These are phyloP conservation scores for Alternaria brassicae DNA, from an alignment of 2,329 filamentous ascomycete species.

Conservation along the genomic window DNA sequence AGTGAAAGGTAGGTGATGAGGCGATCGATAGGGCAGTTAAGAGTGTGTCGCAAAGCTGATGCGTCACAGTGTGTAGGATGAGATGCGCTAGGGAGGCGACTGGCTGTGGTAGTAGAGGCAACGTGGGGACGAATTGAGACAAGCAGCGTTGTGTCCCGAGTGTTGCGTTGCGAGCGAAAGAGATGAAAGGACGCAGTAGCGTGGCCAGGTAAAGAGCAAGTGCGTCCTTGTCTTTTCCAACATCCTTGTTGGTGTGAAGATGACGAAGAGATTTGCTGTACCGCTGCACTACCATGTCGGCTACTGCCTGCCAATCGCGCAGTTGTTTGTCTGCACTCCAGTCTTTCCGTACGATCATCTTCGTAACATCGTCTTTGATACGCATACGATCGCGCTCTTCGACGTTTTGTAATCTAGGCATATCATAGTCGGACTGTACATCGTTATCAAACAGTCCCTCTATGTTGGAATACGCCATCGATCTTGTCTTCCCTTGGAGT, in stretches of 20 bases:
- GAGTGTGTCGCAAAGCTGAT: constrained; percentile 46
- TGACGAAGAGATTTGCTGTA: constrained; percentile 64
- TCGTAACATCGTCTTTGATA: constrained; percentile 55
- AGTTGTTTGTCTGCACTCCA: constrained; percentile 7
- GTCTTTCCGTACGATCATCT: constrained; percentile 50
- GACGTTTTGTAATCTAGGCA: constrained; percentile 52
- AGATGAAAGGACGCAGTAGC: constrained; percentile 50
- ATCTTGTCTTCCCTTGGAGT: constrained; percentile 60
- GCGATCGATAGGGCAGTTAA: constrained; percentile 30
- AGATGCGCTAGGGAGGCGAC: constrained; percentile 37
- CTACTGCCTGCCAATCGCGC: constrained; percentile 70
- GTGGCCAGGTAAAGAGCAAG: constrained; percentile 37
- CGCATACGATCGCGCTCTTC: constrained; percentile 41
- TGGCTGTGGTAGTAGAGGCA: constrained; percentile 19
- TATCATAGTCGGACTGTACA: constrained; percentile 35
- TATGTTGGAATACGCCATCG: constrained; percentile 62
- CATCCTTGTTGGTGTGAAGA: constrained; percentile 24
- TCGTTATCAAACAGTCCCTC: constrained; percentile 50
- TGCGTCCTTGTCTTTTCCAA: constrained; percentile 27
- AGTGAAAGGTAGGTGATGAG: constrained; percentile 14
- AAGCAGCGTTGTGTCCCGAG: constrained; percentile 58
- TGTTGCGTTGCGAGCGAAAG: constrained; percentile 43
- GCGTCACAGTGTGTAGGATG: constrained; percentile 40
- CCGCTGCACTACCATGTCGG: constrained; percentile 70
- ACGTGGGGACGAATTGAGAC: constrained; percentile 49